Base-by-base conservation (phyloP, 495 filamentous ascomycete genomes). In the Aspergillus coremiiformis region DNA sequence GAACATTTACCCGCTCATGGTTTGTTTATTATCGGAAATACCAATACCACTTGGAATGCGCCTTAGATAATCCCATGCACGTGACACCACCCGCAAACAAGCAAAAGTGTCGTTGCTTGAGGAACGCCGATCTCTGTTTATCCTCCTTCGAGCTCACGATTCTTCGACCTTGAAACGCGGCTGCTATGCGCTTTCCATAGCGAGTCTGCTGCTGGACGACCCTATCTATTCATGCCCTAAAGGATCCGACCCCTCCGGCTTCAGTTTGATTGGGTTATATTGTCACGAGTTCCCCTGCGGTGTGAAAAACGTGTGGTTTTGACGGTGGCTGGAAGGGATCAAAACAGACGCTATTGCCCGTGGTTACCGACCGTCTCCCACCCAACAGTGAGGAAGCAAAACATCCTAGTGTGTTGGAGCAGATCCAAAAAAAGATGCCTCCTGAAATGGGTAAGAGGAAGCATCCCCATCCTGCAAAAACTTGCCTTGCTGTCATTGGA, bases 61-160 rank as follows among this genome's bases (percentile, higher is more conserved):
- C 9, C 37, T 56, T 49, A 56, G 32, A 14, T 57, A 52, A 55
- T 46, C 54, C n/a, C 27, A 1, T 14, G 1, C 66, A 69, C 66
- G 66, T 69, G 66, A 69, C 64, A 49, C 39, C 50, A 37, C 20
- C 49, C 46, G n/a, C 43, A 52, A 52, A 41, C 56, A 59, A 49
- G 42, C 39, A 29, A 48, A 39, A 42, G 17, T 27, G 32, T 62
- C 61, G 66, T 69, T 69, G 66, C 65, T 65, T 69, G 64, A 69
- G 66, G 60, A 64, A 69, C 66, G 58, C 57, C 39, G 47, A 35
- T 63, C 59, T 68, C 66, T 69, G 66, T 69, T 69, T 69, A 69
- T 69, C 53, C 63, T 62, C 53, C 54, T 47, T 49, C 33, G 44
- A 49, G 20, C 35, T 44, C 53, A 51, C 47, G 37, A 35, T 35